A percentile compares a stretch with the other conserved stretches of the same genome.
Conservation (phyloP, 1,284 basidiomycete genomes). For the Sporisorium exsertum region DNA sequence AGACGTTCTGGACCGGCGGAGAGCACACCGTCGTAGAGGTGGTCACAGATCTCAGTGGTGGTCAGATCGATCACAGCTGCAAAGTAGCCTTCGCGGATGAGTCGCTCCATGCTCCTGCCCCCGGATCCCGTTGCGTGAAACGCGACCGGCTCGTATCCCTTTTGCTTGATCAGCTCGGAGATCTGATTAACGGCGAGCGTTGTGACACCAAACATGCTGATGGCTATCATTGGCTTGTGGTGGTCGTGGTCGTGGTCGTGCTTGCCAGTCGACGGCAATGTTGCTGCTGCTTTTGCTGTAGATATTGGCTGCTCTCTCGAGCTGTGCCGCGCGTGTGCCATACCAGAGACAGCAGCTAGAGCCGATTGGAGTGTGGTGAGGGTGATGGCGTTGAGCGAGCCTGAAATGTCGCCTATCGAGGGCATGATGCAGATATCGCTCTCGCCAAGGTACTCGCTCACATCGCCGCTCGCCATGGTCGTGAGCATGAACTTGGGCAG, state of each 20-base stretch:
- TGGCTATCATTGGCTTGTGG: slow-evolving; percentile 35
- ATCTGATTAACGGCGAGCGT: slow-evolving; percentile 35
- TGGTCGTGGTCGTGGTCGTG: slow-evolving; percentile 7
- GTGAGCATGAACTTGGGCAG: slow-evolving; percentile 48
- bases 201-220: slow-evolving; percentile 52
- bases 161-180: slow-evolving; percentile 26
- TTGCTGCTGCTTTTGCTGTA: too few relatives aligned
- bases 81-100: slow-evolving; percentile 41
- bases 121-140: slow-evolving; percentile 51
- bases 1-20: slow-evolving; percentile 39
- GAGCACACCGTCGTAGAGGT: slow-evolving; percentile 39
- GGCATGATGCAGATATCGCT: slow-evolving; percentile 48
- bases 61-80: slow-evolving; percentile 41
- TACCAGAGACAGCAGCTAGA: slow-evolving; percentile 38
- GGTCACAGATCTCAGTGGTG: slow-evolving; percentile 45
- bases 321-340: slow-evolving; percentile 20
- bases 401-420: slow-evolving; percentile 46
- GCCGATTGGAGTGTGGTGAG: slow-evolving; percentile 25
- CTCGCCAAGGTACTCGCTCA: slow-evolving; percentile 42
- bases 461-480: slow-evolving; percentile 46
- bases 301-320: neutral
- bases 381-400: slow-evolving; percentile 42
- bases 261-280: neutral
- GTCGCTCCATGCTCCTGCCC: slow-evolving; percentile 42
- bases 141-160: slow-evolving; percentile 40